Evolutionary conservation across 768 basidiomycete species (phyloP), one percentile per base, ranked within the genome.

Genomic region (Pisolithus orientalis): DNA sequence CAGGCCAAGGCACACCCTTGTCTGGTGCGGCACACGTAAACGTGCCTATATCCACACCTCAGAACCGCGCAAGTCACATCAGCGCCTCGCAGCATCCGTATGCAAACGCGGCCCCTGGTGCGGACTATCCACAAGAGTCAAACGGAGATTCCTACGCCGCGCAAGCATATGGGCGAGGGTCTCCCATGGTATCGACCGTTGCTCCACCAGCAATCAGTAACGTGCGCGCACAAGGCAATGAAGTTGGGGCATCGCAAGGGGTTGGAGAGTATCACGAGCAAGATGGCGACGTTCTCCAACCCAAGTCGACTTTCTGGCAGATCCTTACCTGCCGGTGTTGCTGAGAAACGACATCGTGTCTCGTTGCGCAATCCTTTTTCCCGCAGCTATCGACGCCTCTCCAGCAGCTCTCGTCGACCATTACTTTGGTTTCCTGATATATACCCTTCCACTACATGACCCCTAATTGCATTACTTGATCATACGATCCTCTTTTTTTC

Each of bases 281-380:
- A 63, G 74, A 78, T 55, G 75, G 74, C 53, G 77, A 82, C 55
- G 77, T 78, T 47, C 72, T 72, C 54, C 73, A 70, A 53, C 80
- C 76, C 54, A 78, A 80, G 67, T 71, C 75, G 51, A 72, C 74
- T 57, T 71, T 87, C 50, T 74, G 85, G 74, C 76, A 79, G 69
- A 79, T 90, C 56, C 69, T 92, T 54, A 89, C 87, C 44, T 91
- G 89, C 71, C 83, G 82, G 62, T 91, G 90, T 73, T 84, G 82
- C 60, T 79, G 69, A 73, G 59, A 39, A 47, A 50, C 39, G 31
- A 25, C 34, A n/a, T 47, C 49, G 50, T 40, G 51, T 44, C 49
- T 59, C 57, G 58, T 56, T 47, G 53, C 49, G 39, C 55, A 52
- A 51, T 56, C 59, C 62, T 43, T 50, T 54, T 50, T 57, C 43